Evolutionary conservation across 2,329 filamentous ascomycete genomes (phyloP), one percentile per base, ranked within the genome.

Genomic region (Magnaporthiopsis incrustans): DNA sequence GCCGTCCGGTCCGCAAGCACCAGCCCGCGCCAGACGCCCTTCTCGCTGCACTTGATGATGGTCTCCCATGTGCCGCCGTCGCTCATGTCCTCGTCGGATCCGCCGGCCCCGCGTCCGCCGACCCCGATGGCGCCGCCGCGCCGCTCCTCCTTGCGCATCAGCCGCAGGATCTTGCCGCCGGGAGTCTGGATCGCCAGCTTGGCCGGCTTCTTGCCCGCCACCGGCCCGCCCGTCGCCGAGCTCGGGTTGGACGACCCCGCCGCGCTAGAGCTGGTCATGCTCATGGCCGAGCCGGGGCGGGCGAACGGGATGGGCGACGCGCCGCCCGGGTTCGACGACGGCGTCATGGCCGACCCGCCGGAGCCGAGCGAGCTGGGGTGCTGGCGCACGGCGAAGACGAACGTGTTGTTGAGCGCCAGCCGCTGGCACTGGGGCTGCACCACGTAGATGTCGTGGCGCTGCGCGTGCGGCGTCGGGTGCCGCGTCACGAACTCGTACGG

Each of bases 381-480:
- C 73, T 99, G 95, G 59, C 95, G 90, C 66, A 99, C 90, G 63
- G 90, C 90, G 75, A 99, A 99, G 33, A 99, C 94, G 73, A 97
- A 99, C 0, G 95, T 99, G 74, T 99, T 98, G 79, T 98, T 97
- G 64, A 96, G 82, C 1, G 92, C 93, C 33, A 99, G 81, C 32
- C 88, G 86, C 68, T 89, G 85, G 74, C 95, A 99, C 75, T 99
- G 96, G 1, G 96, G 95, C 73, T 98, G 95, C 59, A 93, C 91
- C 67, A 99, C 91, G 75, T 99, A 99, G 65, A 99, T 88, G 73
- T 99, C 95, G 75, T 99, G 93, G 57, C 94, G 87, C 73, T 97
- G 92, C n/a, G 95, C 95, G 74, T 99, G 95, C 11, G 95, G 95
- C 3, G 95, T 99, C 10, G 96, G 96, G 74, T 99, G 95, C 5